Percentiles rank a stretch among this genome's conserved stretches.
phyloP scores from a whole-genome alignment of 2,329 filamentous ascomycete species.

The Akanthomyces lecanii region DNA sequence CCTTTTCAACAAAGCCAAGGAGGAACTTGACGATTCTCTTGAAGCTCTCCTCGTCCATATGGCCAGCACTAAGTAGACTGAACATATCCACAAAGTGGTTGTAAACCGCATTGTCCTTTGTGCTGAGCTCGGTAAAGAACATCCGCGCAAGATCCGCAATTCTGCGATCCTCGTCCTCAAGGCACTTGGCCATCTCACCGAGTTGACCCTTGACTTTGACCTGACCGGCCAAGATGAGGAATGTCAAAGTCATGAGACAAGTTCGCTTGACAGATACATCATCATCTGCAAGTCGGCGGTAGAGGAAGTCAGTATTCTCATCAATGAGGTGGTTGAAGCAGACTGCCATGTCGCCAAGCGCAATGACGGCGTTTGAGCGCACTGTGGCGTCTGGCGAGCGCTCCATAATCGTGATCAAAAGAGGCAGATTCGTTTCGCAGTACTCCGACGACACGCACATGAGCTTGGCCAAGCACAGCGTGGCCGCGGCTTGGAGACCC shows the following conservation, averaged over 20 bases:
- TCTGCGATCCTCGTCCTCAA: constrained; percentile 91
- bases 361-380: constrained; percentile 92
- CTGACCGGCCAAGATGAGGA: constrained; percentile 92
- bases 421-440: constrained; percentile 85
- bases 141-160: constrained; percentile 92
- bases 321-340: constrained; percentile 99
- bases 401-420: constrained; percentile 97
- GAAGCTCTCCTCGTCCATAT: constrained; percentile 80
- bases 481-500: constrained; percentile 87
- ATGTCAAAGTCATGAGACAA: constrained; percentile 96
- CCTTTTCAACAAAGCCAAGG: constrained; percentile 96
- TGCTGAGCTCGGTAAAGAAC: constrained; percentile 97
- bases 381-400: constrained; percentile 88
- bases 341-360: constrained; percentile 96
- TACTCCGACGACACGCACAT: constrained; percentile 99
- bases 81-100: constrained; percentile 99
- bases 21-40: constrained; percentile 86
- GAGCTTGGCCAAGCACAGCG: constrained; percentile 90
- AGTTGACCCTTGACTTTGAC: constrained; percentile 99
- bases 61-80: constrained; percentile 77
- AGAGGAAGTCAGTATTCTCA: constrained; percentile 97
- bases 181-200: constrained; percentile 97
- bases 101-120: constrained; percentile 98
- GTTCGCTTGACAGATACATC: constrained; percentile 92
- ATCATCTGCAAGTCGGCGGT: constrained; percentile 83